Conservation (phyloP, 257 asterid genomes). For the Nicotiana tomentosiformis region DNA sequence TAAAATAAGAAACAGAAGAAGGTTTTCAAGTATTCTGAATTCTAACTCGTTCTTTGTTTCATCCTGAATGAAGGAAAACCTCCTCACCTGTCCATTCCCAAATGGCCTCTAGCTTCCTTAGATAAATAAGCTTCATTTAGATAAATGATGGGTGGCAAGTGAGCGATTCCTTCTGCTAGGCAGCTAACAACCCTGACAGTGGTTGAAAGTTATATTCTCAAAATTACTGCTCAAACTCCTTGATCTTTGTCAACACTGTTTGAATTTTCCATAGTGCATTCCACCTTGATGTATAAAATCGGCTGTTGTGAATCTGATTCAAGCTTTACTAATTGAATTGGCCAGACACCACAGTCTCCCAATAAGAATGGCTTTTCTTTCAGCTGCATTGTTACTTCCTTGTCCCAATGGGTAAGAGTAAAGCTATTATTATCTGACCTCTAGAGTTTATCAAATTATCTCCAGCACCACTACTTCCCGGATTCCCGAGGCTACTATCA, state of each 20-base stretch:
- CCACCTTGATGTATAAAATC: neutral
- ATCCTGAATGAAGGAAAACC: too few species aligned
- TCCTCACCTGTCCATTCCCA: too few species aligned
- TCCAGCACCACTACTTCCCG: too few species aligned
- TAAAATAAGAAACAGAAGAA: constrained; percentile 27
- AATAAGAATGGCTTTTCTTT: too few species aligned
- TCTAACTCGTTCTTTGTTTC: too few species aligned
- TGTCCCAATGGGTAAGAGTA: constrained; percentile 52
- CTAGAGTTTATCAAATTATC: too few species aligned
- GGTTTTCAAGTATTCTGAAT: neutral
- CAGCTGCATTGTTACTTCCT: constrained; percentile 30
- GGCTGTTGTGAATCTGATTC: neutral
- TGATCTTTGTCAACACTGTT: neutral
- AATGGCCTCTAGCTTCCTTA: neutral
- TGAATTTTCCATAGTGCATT: too few species aligned
- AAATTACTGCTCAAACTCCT: neutral
- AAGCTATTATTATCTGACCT: neutral
- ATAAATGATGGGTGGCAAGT: neutral
- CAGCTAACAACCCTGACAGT: neutral
- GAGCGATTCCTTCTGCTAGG: too few species aligned
- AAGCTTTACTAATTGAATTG: neutral
- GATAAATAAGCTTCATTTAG: neutral
- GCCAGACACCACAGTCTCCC: neutral
- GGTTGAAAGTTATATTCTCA: neutral
- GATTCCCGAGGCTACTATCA: neutral